Conservation (phyloP, 192 early-diverging fungal genomes). For the Paraglomus occultum region DNA sequence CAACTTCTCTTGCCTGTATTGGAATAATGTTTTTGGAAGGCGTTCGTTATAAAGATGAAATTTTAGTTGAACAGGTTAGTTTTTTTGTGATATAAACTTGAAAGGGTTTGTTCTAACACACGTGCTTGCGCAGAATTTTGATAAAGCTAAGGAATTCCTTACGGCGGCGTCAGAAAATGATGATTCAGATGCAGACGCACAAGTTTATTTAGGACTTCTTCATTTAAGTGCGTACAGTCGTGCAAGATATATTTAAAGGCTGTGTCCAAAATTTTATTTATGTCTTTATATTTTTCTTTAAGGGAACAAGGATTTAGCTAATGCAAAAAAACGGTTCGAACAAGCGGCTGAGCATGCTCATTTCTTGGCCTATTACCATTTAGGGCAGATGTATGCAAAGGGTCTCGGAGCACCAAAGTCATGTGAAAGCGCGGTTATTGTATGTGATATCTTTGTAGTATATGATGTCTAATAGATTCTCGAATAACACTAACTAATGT, state of each 20-base stretch:
- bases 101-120: not conserved
- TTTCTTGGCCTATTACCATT: conserved; percentile 76
- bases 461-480: not conserved
- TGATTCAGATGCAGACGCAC: conserved; percentile 64
- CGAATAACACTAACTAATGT: not conserved
- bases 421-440: conserved; percentile 68
- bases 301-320: conserved; percentile 26
- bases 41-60: conserved; percentile 34
- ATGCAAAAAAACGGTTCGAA: conserved; percentile 54
- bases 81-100: not conserved
- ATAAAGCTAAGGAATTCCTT: conserved; percentile 64
- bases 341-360: conserved; percentile 62
- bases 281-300: not conserved
- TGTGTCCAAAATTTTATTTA: not conserved
- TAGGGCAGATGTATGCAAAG: conserved; percentile 68
- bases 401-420: conserved; percentile 48
- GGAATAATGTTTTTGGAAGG: conserved; percentile 84
- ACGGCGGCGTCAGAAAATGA: conserved; percentile 64
- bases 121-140: conserved; percentile 37
- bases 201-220: conserved; percentile 63
- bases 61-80: not conserved
- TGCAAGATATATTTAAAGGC: conserved; percentile 29
- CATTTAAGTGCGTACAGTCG: conserved; percentile 30
- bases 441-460: conserved; percentile 34
- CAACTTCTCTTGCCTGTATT: conserved; percentile 66